phyloP scores from a whole-genome alignment of 345 rosid species.

The Microcos paniculata region DNA sequence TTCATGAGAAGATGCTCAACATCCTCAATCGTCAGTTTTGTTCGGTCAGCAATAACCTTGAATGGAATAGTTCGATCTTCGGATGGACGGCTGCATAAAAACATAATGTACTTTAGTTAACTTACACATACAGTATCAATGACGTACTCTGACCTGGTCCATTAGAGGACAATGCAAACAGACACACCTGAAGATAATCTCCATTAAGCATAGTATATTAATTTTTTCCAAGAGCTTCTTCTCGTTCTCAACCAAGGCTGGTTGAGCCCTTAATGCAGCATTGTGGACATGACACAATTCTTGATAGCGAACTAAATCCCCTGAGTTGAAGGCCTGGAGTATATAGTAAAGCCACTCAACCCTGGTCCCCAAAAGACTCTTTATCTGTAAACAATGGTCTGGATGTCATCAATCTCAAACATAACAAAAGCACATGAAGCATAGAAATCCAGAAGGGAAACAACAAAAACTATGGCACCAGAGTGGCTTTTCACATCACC shows the following conservation, averaged over 20 bases:
- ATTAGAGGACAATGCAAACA: slow-evolving; percentile 9
- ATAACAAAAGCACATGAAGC: neutral
- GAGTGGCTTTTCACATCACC: neutral
- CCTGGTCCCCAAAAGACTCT: slow-evolving; percentile 80
- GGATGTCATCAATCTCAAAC: slow-evolving; percentile 14
- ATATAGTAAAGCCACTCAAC: slow-evolving; percentile 98
- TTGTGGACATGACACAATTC: slow-evolving; percentile 84
- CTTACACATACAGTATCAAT: neutral
- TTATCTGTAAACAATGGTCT: slow-evolving; percentile 55
- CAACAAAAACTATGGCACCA: neutral
- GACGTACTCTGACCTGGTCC: neutral
- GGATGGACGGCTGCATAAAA: slow-evolving; percentile 77
- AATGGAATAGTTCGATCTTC: slow-evolving; percentile 96
- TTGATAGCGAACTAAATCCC: slow-evolving; percentile 83
- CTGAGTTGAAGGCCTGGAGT: slow-evolving; percentile 88
- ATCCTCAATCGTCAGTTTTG: slow-evolving; percentile 80
- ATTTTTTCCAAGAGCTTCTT: slow-evolving; percentile 90
- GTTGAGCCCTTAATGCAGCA: slow-evolving; percentile 80
- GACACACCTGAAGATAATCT: slow-evolving; percentile 90
- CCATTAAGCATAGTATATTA: slow-evolving; percentile 95
- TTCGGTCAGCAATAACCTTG: slow-evolving; percentile 81
- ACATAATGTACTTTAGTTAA: slow-evolving; percentile 8
- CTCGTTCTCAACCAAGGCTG: slow-evolving; percentile 92
- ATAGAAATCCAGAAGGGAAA: neutral
- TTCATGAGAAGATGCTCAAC: slow-evolving; percentile 99